Conservation (phyloP, 2,329 filamentous ascomycete genomes). For the Talaromyces sp. region DNA sequence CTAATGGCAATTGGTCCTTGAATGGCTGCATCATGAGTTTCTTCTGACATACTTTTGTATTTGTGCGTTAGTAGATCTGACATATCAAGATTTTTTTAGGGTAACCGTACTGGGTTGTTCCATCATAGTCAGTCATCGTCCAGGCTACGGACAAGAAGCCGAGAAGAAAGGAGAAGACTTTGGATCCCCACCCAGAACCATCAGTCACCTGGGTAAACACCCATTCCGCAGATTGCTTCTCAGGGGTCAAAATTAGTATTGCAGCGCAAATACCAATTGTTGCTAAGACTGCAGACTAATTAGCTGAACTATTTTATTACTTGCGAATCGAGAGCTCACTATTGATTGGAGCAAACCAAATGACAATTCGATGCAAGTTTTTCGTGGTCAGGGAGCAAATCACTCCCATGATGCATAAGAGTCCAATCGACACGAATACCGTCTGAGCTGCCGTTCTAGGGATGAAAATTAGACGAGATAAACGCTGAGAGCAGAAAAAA, state of each 20-base stretch:
- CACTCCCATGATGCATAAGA: constrained; percentile 51
- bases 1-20: constrained; percentile 56
- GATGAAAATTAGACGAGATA: neutral
- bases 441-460: constrained; percentile 52
- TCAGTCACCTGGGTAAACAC: constrained; percentile 58
- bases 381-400: constrained; percentile 60
- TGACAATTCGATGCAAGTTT: constrained; percentile 52
- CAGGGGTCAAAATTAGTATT: constrained; percentile 52
- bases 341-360: constrained; percentile 63
- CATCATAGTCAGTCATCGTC: constrained; percentile 66
- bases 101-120: constrained; percentile 53
- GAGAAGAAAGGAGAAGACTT: constrained; percentile 57
- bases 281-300: constrained; percentile 42
- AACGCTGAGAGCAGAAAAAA: neutral
- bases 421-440: constrained; percentile 51
- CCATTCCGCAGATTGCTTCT: constrained; percentile 54
- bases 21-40: constrained; percentile 58
- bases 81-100: neutral
- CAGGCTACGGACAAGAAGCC: constrained; percentile 42
- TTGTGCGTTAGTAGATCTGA: constrained; percentile 2
- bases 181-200: constrained; percentile 58
- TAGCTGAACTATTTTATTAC: neutral
- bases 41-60: constrained; percentile 55
- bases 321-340: constrained; percentile 31
- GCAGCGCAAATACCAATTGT: constrained; percentile 56